Base-by-base conservation (phyloP, 1,284 basidiomycete species). In the Tilletiopsis washingtonensis region DNA sequence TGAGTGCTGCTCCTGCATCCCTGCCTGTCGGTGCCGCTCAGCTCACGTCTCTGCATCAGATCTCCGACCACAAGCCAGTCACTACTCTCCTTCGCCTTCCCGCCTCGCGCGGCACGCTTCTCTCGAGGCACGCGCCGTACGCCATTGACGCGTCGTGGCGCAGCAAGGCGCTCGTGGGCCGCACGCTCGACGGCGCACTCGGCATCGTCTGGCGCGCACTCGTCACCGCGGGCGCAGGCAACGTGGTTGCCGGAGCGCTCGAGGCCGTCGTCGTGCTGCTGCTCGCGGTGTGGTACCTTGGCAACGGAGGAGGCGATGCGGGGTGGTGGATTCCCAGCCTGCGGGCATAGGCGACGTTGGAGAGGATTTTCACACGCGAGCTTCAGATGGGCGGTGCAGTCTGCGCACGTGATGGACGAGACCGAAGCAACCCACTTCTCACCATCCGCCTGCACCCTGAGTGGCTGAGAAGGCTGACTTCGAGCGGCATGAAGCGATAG, bases 131-230 rank as follows among this genome's bases (percentile, higher is more conserved):
- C 56, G 19, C 47, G 55, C 65, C 71, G 4, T 65, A 53, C 53
- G 20, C 44, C 24, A 44, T 73, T 47, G 55, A 74, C 52, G 41
- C 58, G 20, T 34, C 70, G 29, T 80, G 81, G 27, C 74, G 61
- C 7, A 42, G 80, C 44, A 86, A 87, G 74, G 79, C 79, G 42
- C 80, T 79, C 62, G 72, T 74, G 0, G 88, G 88, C 4, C 78
- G 81, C 29, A 61, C 73, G 1, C 74, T 88, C 45, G 89, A 88
- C 67, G 80, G 86, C 40, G 54, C 83, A 39, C 73, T 91, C 47
- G 88, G 88, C 3, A 78, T 82, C 53, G 66, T 79, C 20, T 90
- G 88, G 88, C 43, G 26, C 37, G 20, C 40, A 5, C 39, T 53
- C 45, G 24, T 53, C n/a, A 19, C 40, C 11, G 23, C 44, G 3